A percentile compares a stretch with the other conserved stretches of the same genome.
These are phyloP conservation scores for Cornus controversa DNA, from an alignment of 148 eudicot genomes.

Conservation along the genomic window DNA sequence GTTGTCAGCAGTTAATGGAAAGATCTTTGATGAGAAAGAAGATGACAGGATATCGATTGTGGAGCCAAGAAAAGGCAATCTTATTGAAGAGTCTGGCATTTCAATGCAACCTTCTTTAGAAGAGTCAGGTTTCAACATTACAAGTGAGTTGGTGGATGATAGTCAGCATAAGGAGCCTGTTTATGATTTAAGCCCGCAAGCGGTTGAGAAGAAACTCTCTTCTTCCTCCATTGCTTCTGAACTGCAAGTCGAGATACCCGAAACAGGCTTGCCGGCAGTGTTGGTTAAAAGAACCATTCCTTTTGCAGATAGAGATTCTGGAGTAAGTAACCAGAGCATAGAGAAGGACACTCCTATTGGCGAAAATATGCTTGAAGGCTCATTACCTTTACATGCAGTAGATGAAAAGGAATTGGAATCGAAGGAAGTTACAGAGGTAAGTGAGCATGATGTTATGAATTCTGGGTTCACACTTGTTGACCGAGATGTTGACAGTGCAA, in stretches of 20 bases:
- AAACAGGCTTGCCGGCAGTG: slow-evolving; percentile 12
- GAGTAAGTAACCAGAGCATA: slow-evolving; percentile 13
- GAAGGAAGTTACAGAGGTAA: slow-evolving; percentile 12
- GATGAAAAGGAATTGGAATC: slow-evolving; percentile 1
- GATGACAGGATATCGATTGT: slow-evolving; percentile 22
- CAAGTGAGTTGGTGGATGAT: slow-evolving; percentile 23
- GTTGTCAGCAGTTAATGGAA: slow-evolving; percentile 34
- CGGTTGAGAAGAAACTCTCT: slow-evolving; percentile 29
- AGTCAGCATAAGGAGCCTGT: slow-evolving; percentile 49
- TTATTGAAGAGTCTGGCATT: slow-evolving; percentile 21
- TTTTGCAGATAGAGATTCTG: slow-evolving; percentile 26
- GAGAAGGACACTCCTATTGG: slow-evolving; percentile 7
- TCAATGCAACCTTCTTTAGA: slow-evolving; percentile 31
- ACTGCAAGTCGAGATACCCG: slow-evolving; percentile 20
- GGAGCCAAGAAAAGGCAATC: slow-evolving; percentile 18
- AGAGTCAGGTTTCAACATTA: slow-evolving; percentile 20
- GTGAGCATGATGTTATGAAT: slow-evolving; percentile 19
- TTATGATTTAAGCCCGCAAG: slow-evolving; percentile 72
- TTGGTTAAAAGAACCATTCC: slow-evolving; percentile 23
- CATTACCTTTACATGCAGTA: background rate
- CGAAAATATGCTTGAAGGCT: slow-evolving; percentile 16
- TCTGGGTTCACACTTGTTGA: slow-evolving; percentile 13
- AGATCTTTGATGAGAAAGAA: slow-evolving; percentile 31
- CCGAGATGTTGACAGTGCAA: slow-evolving; percentile 2
- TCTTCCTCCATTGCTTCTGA: slow-evolving; percentile 22